phyloP scores from a whole-genome alignment of 192 early-diverging fungal genomes.

The Chytriomyces confervae region DNA sequence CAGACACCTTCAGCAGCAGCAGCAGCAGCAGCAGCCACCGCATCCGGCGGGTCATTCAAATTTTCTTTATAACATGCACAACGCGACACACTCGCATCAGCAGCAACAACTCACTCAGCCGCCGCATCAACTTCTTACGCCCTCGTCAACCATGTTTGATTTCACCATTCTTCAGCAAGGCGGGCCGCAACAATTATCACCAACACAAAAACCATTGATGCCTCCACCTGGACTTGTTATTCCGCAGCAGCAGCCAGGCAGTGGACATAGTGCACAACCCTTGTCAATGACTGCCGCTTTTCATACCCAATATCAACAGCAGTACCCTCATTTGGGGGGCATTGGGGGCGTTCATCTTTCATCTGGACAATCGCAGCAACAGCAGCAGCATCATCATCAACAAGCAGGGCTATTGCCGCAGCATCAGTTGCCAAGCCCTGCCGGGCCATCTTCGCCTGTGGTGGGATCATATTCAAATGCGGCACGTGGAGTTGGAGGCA shows the following conservation, averaged over 20 bases:
- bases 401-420: no score
- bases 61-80: no score
- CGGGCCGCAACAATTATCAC: not conserved
- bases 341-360: no score
- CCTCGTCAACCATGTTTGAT: slow-evolving; percentile 31
- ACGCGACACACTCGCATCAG: no score
- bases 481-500: not conserved
- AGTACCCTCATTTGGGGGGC: not conserved
- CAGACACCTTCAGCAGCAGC: not conserved
- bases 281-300: not conserved
- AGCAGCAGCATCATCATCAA: no score
- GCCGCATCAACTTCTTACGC: slow-evolving; percentile 7
- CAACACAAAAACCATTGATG: not conserved
- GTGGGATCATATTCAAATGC: not conserved
- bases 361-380: not conserved
- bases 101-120: not conserved
- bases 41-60: not conserved
- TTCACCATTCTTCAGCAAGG: slow-evolving; percentile 4
- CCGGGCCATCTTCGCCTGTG: not conserved
- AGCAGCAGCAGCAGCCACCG: not conserved
- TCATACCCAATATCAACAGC: not conserved
- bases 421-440: slow-evolving; percentile 9
- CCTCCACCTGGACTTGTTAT: slow-evolving; percentile 6
- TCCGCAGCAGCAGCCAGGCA: not conserved
- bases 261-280: not conserved